These are phyloP conservation scores for Microsporum canis DNA, from an alignment of 2,329 filamentous ascomycete species.

Conservation along the genomic window DNA sequence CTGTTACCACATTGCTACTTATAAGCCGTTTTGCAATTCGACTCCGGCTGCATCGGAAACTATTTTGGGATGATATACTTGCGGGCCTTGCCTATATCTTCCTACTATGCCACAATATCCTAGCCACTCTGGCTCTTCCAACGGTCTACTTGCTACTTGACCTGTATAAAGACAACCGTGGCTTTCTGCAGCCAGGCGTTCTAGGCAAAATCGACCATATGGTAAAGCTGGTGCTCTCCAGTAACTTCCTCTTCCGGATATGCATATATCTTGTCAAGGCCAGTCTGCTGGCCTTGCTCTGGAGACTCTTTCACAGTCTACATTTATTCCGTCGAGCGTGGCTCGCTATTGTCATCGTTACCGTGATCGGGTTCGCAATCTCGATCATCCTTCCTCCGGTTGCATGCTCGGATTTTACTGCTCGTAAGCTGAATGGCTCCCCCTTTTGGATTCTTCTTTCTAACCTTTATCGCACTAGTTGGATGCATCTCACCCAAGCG, in stretches of 20 bases:
- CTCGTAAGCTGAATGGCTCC: background rate
- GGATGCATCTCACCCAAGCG: background rate
- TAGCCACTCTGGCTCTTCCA: constrained; percentile 4
- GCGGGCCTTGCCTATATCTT: constrained; percentile 6
- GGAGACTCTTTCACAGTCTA: constrained; percentile 7
- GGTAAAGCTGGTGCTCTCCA: background rate
- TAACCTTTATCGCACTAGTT: background rate
- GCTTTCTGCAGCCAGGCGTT: background rate
- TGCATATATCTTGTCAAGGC: constrained; percentile 10
- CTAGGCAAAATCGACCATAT: background rate
- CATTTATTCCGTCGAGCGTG: constrained; percentile 6
- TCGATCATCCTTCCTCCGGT: constrained; percentile 1
- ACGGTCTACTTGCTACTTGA: constrained; percentile 7
- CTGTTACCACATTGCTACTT: constrained; percentile 6
- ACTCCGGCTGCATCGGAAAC: constrained; percentile 7
- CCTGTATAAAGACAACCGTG: background rate
- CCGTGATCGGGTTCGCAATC: background rate
- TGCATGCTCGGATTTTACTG: constrained; percentile 6
- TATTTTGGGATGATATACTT: constrained; percentile 12
- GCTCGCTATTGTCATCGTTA: background rate
- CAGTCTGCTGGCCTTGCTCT: constrained; percentile 10
- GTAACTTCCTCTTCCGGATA: constrained; percentile 6
- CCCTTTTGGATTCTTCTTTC: background rate
- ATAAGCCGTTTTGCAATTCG: constrained; percentile 8
- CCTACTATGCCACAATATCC: constrained; percentile 8